A percentile compares a stretch with the other conserved stretches of the same genome.
phyloP scores from a whole-genome alignment of 306 rosid species.

The Parietaria judaica region DNA sequence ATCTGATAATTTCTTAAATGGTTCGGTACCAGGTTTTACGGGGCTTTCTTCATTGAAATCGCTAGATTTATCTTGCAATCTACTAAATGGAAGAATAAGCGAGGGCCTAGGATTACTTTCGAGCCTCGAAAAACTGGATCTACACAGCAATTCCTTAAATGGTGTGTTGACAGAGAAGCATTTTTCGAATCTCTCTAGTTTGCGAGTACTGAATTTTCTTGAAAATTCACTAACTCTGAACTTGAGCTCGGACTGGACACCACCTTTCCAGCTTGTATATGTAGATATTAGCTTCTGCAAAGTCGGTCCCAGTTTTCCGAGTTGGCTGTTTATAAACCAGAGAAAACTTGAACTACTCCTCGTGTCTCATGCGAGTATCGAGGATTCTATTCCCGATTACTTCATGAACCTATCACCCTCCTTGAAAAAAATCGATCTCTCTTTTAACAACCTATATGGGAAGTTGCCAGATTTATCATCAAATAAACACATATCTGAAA shows the following conservation, averaged over 20 bases:
- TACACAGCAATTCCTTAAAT: slow-evolving; percentile 13
- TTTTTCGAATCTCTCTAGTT: slow-evolving; percentile 10
- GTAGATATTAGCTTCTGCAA: slow-evolving; percentile 7
- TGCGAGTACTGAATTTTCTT: neutral
- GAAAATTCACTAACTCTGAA: slow-evolving; percentile 18
- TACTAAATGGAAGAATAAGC: slow-evolving; percentile 18
- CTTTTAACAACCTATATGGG: slow-evolving; percentile 18
- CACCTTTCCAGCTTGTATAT: neutral
- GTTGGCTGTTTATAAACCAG: slow-evolving; percentile 26
- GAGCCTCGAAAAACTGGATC: fast-evolving
- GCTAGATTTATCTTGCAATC: neutral
- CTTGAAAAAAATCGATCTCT: neutral
- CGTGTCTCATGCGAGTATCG: slow-evolving; percentile 6
- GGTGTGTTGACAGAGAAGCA: slow-evolving; percentile 17
- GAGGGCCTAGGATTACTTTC: slow-evolving; percentile 16
- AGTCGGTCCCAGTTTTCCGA: slow-evolving; percentile 33
- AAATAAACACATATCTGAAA: neutral
- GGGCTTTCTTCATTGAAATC: neutral
- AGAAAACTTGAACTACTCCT: neutral
- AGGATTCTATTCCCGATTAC: slow-evolving; percentile 11
- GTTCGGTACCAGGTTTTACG: slow-evolving; percentile 12
- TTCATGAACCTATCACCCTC: slow-evolving; percentile 9
- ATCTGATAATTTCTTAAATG: neutral
- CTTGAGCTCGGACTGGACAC: slow-evolving; percentile 21
- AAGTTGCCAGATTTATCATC: slow-evolving; percentile 10